phyloP scores from a whole-genome alignment of 768 basidiomycete species.

The Chalciporus piperatus region DNA sequence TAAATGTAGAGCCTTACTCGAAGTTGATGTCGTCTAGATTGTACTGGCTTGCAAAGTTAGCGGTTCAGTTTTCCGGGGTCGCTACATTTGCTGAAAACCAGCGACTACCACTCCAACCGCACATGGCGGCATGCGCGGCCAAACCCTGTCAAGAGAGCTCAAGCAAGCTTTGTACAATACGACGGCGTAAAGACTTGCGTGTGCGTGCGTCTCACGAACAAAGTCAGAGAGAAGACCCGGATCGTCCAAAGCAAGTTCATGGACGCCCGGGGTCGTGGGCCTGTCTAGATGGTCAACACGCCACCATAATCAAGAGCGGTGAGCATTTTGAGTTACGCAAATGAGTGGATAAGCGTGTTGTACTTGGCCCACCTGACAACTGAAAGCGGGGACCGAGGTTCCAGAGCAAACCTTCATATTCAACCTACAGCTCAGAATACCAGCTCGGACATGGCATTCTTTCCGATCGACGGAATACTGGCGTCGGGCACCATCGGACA shows the following conservation, averaged over 20 bases:
- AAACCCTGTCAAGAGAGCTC: conserved; percentile 41
- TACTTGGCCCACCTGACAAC: conserved; percentile 70
- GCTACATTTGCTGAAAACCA: conserved; percentile 64
- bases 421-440: neutral
- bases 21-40: conserved; percentile 52
- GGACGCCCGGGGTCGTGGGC: conserved; percentile 32
- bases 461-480: neutral
- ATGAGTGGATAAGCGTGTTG: conserved; percentile 65
- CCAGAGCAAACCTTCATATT: too few relatives aligned
- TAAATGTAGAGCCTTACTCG: conserved; percentile 16
- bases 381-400: conserved; percentile 45
- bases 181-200: conserved; percentile 25
- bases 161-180: neutral
- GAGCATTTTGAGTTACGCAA: conserved; percentile 51
- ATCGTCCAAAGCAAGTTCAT: conserved; percentile 36
- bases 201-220: conserved; percentile 41
- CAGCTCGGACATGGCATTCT: neutral
- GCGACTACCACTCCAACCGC: conserved; percentile 66
- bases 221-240: conserved; percentile 53
- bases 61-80: conserved; percentile 53
- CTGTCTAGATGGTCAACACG: conserved; percentile 19
- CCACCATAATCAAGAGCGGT: neutral
- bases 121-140: conserved; percentile 56
- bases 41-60: conserved; percentile 47
- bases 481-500: neutral